These are phyloP conservation scores for Cercophora newfieldiana DNA, from an alignment of 495 filamentous ascomycete genomes.

Conservation along the genomic window DNA sequence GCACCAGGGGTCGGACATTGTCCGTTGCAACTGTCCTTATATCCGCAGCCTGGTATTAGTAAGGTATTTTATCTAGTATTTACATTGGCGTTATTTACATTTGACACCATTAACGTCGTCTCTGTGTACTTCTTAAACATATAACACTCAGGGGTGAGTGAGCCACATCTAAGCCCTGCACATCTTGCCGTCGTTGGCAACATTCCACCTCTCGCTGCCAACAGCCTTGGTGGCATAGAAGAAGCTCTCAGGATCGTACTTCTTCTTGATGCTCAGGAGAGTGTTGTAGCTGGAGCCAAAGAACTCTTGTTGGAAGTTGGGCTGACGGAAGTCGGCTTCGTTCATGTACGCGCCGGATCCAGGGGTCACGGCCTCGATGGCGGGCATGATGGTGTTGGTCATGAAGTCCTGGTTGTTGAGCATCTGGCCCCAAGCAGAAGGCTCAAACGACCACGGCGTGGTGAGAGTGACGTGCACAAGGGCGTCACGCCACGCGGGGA, in stretches of 20 bases:
- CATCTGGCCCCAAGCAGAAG: constrained; percentile 26
- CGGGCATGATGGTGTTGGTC: constrained; percentile 36
- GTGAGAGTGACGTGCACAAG: constrained; percentile 29
- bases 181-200: constrained; percentile 29
- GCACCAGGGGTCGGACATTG: no score
- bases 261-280: constrained; percentile 50
- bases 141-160: background rate
- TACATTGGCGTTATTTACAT: no score
- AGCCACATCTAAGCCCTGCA: constrained; percentile 21
- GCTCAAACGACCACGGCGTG: constrained; percentile 30
- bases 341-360: constrained; percentile 48
- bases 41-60: no score
- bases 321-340: constrained; percentile 50
- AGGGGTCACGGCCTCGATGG: constrained; percentile 39
- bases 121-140: no score
- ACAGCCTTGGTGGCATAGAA: constrained; percentile 55
- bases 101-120: no score
- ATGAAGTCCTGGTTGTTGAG: constrained; percentile 29
- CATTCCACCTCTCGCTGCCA: constrained; percentile 39
- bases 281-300: constrained; percentile 51
- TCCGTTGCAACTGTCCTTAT: no score
- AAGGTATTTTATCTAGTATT: no score
- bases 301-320: constrained; percentile 52
- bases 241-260: constrained; percentile 51
- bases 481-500: constrained; percentile 45